Percentiles rank a stretch among this genome's conserved stretches.
These are phyloP conservation scores for Asclepias syriaca DNA, from an alignment of 257 asterid genomes.

Conservation along the genomic window DNA sequence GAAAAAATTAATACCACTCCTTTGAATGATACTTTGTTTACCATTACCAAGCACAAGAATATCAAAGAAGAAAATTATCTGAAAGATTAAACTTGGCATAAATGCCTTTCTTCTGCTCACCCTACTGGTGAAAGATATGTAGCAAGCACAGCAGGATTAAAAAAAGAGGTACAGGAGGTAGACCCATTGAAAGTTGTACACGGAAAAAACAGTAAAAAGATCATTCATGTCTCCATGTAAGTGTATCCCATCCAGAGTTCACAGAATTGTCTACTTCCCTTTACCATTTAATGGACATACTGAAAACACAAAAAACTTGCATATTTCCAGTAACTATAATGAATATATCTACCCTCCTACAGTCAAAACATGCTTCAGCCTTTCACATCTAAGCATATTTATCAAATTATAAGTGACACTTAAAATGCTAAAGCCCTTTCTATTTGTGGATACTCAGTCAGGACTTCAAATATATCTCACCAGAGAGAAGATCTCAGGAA, in stretches of 20 bases:
- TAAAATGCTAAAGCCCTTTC: neutral
- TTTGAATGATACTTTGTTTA: neutral
- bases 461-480: conserved; percentile 1
- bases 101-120: neutral
- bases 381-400: neutral
- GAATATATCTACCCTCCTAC: neutral
- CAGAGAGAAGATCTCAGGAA: neutral
- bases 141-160: neutral
- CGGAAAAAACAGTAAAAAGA: neutral
- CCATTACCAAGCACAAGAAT: neutral
- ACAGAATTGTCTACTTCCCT: neutral
- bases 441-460: neutral
- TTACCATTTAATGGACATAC: neutral
- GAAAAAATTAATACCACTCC: neutral
- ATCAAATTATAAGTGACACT: neutral
- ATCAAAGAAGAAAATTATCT: neutral
- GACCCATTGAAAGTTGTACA: neutral
- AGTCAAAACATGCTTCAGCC: neutral
- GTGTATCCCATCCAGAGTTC: neutral
- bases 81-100: neutral
- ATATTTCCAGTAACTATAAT: neutral
- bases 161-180: neutral
- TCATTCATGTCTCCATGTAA: neutral
- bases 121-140: neutral
- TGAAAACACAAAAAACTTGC: neutral